Evolutionary conservation across 2,329 filamentous ascomycete genomes (phyloP).

Genomic region (Phaeosphaeriaceae sp.): DNA sequence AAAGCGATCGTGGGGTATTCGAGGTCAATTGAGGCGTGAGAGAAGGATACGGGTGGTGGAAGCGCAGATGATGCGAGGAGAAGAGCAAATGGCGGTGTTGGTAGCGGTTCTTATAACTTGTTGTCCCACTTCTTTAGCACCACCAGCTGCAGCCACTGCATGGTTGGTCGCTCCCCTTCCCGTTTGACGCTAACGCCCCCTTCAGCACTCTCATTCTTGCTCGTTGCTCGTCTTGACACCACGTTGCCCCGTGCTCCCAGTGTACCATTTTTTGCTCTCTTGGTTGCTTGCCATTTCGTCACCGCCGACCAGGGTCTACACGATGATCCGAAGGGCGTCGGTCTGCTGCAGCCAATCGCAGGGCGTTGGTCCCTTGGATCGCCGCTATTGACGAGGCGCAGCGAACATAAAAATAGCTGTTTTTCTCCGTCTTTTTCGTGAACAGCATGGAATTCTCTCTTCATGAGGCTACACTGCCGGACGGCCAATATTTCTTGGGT

Average conservation of each 20-base stretch:
- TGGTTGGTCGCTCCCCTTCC: slow-evolving; percentile 28
- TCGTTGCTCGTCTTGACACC: slow-evolving; percentile 17
- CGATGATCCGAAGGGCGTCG: slow-evolving; percentile 19
- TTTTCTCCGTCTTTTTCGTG: slow-evolving; percentile 21
- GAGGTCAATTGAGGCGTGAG: slow-evolving; percentile 18
- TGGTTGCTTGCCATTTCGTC: slow-evolving; percentile 41
- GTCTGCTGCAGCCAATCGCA: slow-evolving; percentile 30
- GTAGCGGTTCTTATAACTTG: slow-evolving; percentile 47
- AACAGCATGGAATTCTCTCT: slow-evolving; percentile 19
- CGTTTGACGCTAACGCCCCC: slow-evolving; percentile 18
- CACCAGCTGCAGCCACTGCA: slow-evolving; percentile 22
- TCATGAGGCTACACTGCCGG: slow-evolving; percentile 23
- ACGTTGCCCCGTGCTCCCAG: slow-evolving; percentile 10
- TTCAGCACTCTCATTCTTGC: slow-evolving; percentile 30
- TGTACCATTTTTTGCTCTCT: slow-evolving; percentile 25
- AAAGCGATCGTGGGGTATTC: slow-evolving; percentile 39
- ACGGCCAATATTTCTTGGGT: slow-evolving; percentile 21
- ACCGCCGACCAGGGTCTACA: slow-evolving; percentile 30
- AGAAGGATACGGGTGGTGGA: slow-evolving; percentile 23
- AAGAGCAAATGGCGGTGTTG: slow-evolving; percentile 45
- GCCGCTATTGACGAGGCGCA: slow-evolving; percentile 40
- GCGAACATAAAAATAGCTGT: slow-evolving; percentile 47
- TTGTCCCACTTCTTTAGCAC: slow-evolving; percentile 5
- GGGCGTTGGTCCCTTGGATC: slow-evolving; percentile 35
- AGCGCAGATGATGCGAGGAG: slow-evolving; percentile 31